Evolutionary conservation across 352 stramenopile species (phyloP), one percentile per base, ranked within the genome.

Genomic region (Plasmopara halstedii): DNA sequence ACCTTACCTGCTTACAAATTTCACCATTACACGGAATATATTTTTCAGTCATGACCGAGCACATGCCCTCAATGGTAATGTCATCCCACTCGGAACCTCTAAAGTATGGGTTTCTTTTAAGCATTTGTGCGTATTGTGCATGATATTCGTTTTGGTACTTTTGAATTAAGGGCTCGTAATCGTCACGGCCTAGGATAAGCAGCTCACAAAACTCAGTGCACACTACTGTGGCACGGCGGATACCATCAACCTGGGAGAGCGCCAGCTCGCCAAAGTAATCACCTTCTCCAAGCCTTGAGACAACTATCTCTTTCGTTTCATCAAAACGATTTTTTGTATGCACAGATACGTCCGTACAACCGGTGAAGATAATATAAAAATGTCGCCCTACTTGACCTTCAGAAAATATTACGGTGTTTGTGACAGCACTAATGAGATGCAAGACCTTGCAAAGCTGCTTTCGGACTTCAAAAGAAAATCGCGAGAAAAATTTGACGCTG

Each of bases 121-220:
- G 62, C 56, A 89, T 67, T 23, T 83, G 77, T 17, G 73, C 80
- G 53, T 91, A 91, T 53, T 87, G 74, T 6, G 69, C 69, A 47
- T 88, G 74, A 42, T 85, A 87, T 29, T 89, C 74, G 54, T 88
- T 88, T 53, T 88, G 74, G 48, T 87, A 88, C 44, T 85, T 88
- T 39, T 88, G 66, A 42, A 91, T 85, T 23, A 91, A 56, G 11
- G 77, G 80, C n/a, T 74, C 73, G 48, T 88, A 91, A 36, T 91
- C 67, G n/a, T 91, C 77, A 31, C 77, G 70, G 15, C 77, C 73
- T 1, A 91, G 56, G 2, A 87, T 67, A 10, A 91, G 69, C 18
- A 91, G 40, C 46, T 91, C 80, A 32, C 77, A 84, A 50, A 83
- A 91, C 39, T 88, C 74, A 21, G 58, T 64, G 9, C 74, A 87